A percentile compares a stretch with the other conserved stretches of the same genome.
Evolutionary conservation across 208 protist species (phyloP).

Genomic region (Naegleria fowleri): DNA sequence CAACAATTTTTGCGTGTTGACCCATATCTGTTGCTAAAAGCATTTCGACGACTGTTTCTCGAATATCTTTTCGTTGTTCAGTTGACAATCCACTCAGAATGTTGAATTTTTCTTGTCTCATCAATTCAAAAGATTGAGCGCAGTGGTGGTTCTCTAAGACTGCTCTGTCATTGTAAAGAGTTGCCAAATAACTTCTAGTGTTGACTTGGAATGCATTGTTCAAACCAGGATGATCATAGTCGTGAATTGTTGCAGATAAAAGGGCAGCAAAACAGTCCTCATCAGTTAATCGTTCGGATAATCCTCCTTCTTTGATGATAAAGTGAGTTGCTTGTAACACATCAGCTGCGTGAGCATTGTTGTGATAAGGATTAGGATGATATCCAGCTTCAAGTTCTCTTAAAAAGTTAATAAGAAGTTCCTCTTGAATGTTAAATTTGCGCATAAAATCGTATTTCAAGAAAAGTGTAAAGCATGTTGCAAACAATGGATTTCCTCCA

Average conservation of each 20-base stretch:
- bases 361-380: conserved; percentile 68
- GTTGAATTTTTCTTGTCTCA: conserved; percentile 11
- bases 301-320: conserved; percentile 66
- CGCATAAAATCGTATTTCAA: conserved; percentile 75
- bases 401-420: conserved; percentile 44
- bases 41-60: conserved; percentile 77
- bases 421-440: conserved; percentile 65
- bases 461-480: conserved; percentile 66
- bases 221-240: conserved; percentile 90
- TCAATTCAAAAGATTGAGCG: conserved; percentile 20
- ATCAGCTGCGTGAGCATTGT: conserved; percentile 80
- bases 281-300: conserved; percentile 49
- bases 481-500: conserved; percentile 65
- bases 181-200: conserved; percentile 73
- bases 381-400: conserved; percentile 63
- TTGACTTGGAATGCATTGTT: conserved; percentile 93
- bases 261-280: conserved; percentile 79
- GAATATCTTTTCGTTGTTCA: conserved; percentile 66
- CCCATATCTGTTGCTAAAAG: conserved; percentile 88
- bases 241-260: conserved; percentile 81
- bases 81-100: conserved; percentile 39
- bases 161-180: conserved; percentile 77
- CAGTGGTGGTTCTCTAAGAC: conserved; percentile 34
- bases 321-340: conserved; percentile 84
- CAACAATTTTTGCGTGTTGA: conserved; percentile 73